These are phyloP conservation scores for Nitzschia sp. DNA, from an alignment of 108 stramenopile genomes.

Conservation along the genomic window DNA sequence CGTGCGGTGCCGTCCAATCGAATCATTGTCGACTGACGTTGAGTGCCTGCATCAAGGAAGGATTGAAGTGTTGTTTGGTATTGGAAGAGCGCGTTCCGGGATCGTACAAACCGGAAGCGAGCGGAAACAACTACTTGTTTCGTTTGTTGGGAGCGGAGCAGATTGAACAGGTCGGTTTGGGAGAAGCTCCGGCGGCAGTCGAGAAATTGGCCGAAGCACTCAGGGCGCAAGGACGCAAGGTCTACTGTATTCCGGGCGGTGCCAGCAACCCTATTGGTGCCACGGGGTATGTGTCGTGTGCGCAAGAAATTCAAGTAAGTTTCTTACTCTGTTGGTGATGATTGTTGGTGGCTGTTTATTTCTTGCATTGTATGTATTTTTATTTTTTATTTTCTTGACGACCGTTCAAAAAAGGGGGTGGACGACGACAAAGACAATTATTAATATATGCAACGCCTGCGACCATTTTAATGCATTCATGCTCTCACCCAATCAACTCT, in stretches of 20 bases:
- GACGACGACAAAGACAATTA: no score
- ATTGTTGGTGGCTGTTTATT: no score
- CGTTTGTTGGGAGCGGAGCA: constrained; percentile 34
- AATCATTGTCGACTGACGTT: constrained; percentile 45
- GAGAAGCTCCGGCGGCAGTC: constrained; percentile 22
- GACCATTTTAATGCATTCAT: no score
- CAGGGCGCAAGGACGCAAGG: constrained; percentile 25
- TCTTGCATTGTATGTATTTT: no score
- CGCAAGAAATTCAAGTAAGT: constrained; percentile 31
- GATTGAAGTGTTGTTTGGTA: constrained; percentile 30
- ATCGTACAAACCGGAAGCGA: constrained; percentile 23
- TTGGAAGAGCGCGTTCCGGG: constrained; percentile 42
- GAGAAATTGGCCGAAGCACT: constrained; percentile 30
- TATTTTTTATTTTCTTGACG: no score
- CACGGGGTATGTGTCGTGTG: constrained; percentile 25
- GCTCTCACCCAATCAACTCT: no score
- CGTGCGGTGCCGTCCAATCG: constrained; percentile 41
- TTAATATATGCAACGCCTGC: no score
- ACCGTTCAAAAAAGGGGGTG: no score
- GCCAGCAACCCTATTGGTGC: constrained; percentile 30
- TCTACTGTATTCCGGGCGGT: constrained; percentile 36
- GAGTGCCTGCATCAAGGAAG: constrained; percentile 30
- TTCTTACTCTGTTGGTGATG: no score
- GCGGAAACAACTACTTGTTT: constrained; percentile 32
- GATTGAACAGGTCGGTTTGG: constrained; percentile 16